A percentile compares a stretch with the other conserved stretches of the same genome.
These are phyloP conservation scores for Plantago lanceolata DNA, from an alignment of 305 asterid species.

Conservation along the genomic window DNA sequence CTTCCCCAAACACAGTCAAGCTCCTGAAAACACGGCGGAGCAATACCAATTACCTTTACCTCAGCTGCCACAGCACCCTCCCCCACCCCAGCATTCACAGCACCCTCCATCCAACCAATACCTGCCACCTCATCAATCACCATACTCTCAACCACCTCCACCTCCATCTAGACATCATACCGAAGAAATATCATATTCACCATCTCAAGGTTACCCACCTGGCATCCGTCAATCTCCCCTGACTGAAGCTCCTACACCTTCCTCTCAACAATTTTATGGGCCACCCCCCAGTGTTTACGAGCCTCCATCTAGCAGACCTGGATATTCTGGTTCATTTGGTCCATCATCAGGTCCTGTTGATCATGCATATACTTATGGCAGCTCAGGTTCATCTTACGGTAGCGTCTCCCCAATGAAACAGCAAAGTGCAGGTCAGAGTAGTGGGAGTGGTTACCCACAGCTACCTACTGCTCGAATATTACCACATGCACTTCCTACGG, in stretches of 20 bases:
- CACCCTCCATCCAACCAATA: constrained; percentile 29
- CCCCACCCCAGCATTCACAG: constrained; percentile 21
- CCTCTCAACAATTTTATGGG: constrained; percentile 43
- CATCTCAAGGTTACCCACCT: constrained; percentile 39
- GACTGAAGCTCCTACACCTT: constrained; percentile 39
- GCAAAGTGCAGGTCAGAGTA: constrained; percentile 35
- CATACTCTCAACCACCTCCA: constrained; percentile 39
- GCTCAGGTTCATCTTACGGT: constrained; percentile 35
- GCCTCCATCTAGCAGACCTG: constrained; percentile 38
- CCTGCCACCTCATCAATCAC: constrained; percentile 32
- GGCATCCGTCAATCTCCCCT: constrained; percentile 33
- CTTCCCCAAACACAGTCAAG: constrained; percentile 35
- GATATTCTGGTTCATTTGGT: constrained; percentile 40
- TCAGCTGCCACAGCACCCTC: constrained; percentile 31
- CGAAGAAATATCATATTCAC: constrained; percentile 45
- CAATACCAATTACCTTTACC: constrained; percentile 30
- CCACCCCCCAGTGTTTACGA: constrained; percentile 36
- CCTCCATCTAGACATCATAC: constrained; percentile 39
- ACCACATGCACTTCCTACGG: constrained; percentile 55
- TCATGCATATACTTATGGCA: constrained; percentile 36
- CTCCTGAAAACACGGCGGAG: constrained; percentile 33
- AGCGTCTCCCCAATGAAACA: constrained; percentile 41
- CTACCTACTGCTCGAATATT: constrained; percentile 53
- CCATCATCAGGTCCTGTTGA: constrained; percentile 38
- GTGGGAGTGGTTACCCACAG: constrained; percentile 44